phyloP scores from a whole-genome alignment of 2,329 filamentous ascomycete species.

The Tolypocladium sp. region DNA sequence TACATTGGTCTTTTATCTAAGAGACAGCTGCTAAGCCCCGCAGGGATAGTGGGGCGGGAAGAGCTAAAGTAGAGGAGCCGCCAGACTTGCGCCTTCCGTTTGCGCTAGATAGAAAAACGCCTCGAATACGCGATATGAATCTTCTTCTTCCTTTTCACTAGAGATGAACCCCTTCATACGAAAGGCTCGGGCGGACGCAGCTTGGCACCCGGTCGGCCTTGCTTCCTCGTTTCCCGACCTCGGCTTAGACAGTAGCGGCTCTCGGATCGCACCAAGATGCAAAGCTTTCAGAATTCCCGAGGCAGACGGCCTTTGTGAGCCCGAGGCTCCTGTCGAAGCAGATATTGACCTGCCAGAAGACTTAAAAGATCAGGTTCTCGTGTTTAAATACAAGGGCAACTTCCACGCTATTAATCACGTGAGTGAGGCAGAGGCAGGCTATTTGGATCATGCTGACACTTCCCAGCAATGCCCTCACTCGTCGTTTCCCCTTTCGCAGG shows the following conservation, averaged over 20 bases:
- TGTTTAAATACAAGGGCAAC: constrained; percentile 54
- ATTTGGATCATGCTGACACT: constrained; percentile 1
- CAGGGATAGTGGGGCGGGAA: background rate
- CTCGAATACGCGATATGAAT: background rate
- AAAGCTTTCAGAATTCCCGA: constrained; percentile 46
- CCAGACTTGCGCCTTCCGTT: background rate
- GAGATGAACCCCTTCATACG: constrained; percentile 14
- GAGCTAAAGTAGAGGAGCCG: too few species aligned
- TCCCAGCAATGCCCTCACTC: constrained; percentile 57
- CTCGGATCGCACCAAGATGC: constrained; percentile 38
- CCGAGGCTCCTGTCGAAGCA: constrained; percentile 26
- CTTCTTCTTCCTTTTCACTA: background rate
- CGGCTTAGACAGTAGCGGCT: constrained; percentile 24
- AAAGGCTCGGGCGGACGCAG: constrained; percentile 6
- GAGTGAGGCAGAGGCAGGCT: constrained; percentile 17
- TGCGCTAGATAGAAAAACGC: background rate
- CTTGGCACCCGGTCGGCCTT: constrained; percentile 47
- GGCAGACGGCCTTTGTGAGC: constrained; percentile 24
- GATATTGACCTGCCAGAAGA: constrained; percentile 20
- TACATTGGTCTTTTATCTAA: too few species aligned
- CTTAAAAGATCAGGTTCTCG: constrained; percentile 51
- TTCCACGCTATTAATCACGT: constrained; percentile 64
- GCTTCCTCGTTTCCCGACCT: constrained; percentile 47
- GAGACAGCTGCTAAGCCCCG: background rate
- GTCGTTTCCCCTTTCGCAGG: constrained; percentile 55